phyloP scores from a whole-genome alignment of 2,329 filamentous ascomycete genomes.

The Cladobotryum mycophilum region DNA sequence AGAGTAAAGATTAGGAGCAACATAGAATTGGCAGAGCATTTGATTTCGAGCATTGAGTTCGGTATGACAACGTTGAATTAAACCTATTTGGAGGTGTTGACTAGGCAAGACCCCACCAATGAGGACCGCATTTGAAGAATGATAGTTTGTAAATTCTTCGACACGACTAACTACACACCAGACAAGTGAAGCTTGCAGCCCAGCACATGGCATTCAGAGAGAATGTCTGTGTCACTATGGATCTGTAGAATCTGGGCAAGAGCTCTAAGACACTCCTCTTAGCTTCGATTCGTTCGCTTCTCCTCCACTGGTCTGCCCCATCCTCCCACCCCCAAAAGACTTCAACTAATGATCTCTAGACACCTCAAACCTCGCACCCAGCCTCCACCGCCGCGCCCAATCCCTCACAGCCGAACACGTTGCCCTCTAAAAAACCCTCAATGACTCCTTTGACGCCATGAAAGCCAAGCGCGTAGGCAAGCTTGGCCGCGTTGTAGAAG shows the following conservation, averaged over 20 bases:
- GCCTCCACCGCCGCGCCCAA: conserved; percentile 54
- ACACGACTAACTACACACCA: too few species aligned
- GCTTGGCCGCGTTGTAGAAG: conserved; percentile 49
- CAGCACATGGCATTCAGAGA: neutral
- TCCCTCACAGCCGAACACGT: conserved; percentile 53
- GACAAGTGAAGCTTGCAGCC: too few species aligned
- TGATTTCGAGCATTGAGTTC: too few species aligned
- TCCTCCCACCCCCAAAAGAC: neutral
- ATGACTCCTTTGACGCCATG: conserved; percentile 48
- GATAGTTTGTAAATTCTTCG: neutral
- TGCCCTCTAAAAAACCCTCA: conserved; percentile 44
- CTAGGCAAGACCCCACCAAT: too few species aligned
- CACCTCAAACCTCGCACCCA: conserved; percentile 37
- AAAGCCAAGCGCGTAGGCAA: conserved; percentile 56
- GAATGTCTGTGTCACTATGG: conserved; percentile 30
- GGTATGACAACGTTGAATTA: too few species aligned
- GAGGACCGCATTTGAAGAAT: too few species aligned
- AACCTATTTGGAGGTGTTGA: too few species aligned
- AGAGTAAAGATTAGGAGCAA: too few species aligned
- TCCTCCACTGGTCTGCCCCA: conserved; percentile 27
- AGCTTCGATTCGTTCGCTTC: conserved; percentile 25
- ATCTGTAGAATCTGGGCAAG: conserved; percentile 30
- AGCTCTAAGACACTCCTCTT: conserved; percentile 19
- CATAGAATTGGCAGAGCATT: too few species aligned
- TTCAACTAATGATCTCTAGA: neutral